These are phyloP conservation scores for Calendula officinalis DNA, from an alignment of 129 eudicot species.

Conservation along the genomic window DNA sequence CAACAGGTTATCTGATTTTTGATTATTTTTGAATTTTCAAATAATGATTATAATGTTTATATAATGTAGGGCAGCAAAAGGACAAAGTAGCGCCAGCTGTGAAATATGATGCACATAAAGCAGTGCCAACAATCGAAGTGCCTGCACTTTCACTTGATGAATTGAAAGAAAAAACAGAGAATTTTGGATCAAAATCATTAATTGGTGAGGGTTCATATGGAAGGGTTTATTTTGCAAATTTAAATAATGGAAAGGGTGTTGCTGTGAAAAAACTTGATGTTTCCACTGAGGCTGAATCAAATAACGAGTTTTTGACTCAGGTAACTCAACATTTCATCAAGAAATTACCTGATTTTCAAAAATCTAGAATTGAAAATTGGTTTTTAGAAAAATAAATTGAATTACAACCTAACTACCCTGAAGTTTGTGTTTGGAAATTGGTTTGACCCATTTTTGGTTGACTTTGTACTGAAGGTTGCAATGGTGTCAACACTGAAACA, in stretches of 20 bases:
- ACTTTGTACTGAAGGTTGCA: slow-evolving; percentile 33
- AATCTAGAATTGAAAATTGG: background rate
- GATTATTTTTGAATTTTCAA: background rate
- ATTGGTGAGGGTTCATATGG: slow-evolving; percentile 98
- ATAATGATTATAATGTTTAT: slow-evolving; percentile 3
- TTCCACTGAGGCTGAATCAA: slow-evolving; percentile 69
- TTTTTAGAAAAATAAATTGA: no score
- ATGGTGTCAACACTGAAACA: slow-evolving; percentile 54
- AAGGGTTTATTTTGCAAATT: slow-evolving; percentile 66
- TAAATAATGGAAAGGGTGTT: slow-evolving; percentile 60
- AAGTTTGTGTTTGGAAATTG: no score
- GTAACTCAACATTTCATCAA: slow-evolving; percentile 20
- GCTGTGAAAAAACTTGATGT: slow-evolving; percentile 92
- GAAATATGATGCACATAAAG: slow-evolving; percentile 57
- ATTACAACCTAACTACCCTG: no score
- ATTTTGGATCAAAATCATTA: slow-evolving; percentile 78
- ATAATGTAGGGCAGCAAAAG: slow-evolving; percentile 46
- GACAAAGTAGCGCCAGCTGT: slow-evolving; percentile 55
- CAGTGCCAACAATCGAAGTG: slow-evolving; percentile 65
- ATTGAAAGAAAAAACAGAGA: slow-evolving; percentile 80
- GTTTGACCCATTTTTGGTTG: no score
- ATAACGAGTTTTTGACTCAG: slow-evolving; percentile 73
- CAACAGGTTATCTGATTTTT: no score
- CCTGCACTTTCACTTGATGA: slow-evolving; percentile 71
- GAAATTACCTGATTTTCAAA: background rate